Conservation (phyloP, 2,329 filamentous ascomycete species). For the Aspergillus hortae region DNA sequence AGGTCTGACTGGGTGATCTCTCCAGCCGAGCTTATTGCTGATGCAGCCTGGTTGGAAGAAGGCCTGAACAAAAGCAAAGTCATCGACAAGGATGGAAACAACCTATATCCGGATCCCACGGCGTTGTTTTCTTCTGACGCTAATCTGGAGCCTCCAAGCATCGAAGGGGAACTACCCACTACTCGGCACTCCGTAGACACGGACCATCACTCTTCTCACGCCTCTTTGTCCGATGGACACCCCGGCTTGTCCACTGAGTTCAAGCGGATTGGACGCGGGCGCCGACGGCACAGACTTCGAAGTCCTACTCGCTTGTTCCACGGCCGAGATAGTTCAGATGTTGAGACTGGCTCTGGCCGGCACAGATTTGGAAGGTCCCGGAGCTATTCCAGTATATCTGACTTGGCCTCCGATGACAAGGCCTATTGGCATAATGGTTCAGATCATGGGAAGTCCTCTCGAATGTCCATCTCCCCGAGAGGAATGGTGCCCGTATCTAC, state of each 20-base stretch:
- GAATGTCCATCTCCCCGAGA: conserved; percentile 7
- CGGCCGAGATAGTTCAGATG: conserved; percentile 49
- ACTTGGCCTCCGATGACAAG: conserved; percentile 33
- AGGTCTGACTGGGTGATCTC: conserved; percentile 81
- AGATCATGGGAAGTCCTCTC: conserved; percentile 1
- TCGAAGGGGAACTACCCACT: conserved; percentile 13
- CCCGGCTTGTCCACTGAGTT: conserved; percentile 35
- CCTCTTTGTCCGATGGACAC: conserved; percentile 41
- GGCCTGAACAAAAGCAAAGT: conserved; percentile 74
- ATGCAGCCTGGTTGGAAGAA: conserved; percentile 87
- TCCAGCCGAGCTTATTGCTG: conserved; percentile 81
- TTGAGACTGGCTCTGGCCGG: conserved; percentile 51
- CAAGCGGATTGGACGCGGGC: conserved; percentile 52
- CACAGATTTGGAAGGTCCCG: conserved; percentile 52
- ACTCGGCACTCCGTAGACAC: conserved; percentile 22
- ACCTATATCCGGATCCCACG: conserved; percentile 52
- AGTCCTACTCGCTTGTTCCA: conserved; percentile 55
- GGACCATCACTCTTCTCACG: conserved; percentile 21
- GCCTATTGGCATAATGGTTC: conserved; percentile 7
- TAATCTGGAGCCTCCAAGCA: conserved; percentile 5
- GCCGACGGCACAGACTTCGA: conserved; percentile 60
- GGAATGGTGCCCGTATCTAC: background rate
- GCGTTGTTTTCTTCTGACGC: conserved; percentile 19
- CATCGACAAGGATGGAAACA: conserved; percentile 72
- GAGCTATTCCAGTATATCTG: conserved; percentile 55